These are phyloP conservation scores for Phoenix roebelenii DNA, from an alignment of 176 grass and related monocot species.

Conservation along the genomic window DNA sequence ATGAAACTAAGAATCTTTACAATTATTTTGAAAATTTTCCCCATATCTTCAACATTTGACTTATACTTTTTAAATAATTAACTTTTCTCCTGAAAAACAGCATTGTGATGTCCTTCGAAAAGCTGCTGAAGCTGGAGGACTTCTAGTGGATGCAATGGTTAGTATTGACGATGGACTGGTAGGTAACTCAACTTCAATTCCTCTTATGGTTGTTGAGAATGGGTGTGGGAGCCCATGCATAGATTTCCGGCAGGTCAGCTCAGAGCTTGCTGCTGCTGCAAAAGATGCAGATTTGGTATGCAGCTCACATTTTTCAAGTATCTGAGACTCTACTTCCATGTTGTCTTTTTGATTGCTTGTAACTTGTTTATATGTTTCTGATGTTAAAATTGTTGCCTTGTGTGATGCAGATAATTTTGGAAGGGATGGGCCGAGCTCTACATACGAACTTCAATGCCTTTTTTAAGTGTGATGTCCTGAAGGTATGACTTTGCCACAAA, in stretches of 20 bases:
- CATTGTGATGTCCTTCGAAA: conserved; percentile 79
- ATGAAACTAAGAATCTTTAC: no score
- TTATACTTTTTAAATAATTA: not conserved
- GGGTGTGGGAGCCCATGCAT: conserved; percentile 86
- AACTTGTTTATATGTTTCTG: no score
- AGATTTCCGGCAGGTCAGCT: conserved; percentile 95
- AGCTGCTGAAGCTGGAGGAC: conserved; percentile 89
- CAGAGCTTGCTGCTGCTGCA: conserved; percentile 67
- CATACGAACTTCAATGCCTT: conserved; percentile 86
- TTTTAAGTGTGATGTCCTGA: conserved; percentile 86
- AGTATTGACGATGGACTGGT: conserved; percentile 68
- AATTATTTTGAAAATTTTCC: not conserved
- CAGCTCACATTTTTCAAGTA: not conserved
- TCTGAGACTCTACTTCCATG: no score
- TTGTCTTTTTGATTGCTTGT: no score
- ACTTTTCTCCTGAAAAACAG: conserved; percentile 24
- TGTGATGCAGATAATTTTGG: conserved; percentile 61
- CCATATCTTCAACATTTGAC: not conserved
- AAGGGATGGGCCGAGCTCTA: conserved; percentile 84
- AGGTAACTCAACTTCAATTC: conserved; percentile 40
- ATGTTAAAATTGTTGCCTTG: no score
- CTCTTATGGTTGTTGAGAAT: conserved; percentile 87
- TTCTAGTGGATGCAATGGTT: conserved; percentile 89
- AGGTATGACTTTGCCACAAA: conserved; percentile 40
- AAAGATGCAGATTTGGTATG: conserved; percentile 93